Evolutionary conservation across 441 rosid genomes (phyloP), one percentile per base, ranked within the genome.

Genomic region (Erodium trifolium): DNA sequence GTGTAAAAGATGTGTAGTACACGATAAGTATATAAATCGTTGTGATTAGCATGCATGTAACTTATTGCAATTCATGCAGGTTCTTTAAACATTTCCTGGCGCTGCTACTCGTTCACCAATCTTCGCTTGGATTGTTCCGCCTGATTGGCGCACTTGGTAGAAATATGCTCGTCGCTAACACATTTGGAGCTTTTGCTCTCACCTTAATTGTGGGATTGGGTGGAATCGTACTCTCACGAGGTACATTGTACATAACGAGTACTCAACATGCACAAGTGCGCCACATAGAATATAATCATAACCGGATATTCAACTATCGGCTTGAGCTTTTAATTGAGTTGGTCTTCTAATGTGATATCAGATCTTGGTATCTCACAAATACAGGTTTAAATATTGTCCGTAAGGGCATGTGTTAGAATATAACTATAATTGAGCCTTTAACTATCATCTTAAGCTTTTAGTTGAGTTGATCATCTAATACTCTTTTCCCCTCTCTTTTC

Each of bases 121-220:
- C 84, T 91, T 83, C 92, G 60, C 83, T 89, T 43, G 90, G 67
- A 16, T 76, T 92, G 37, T 90, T 90, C 73, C 84, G 93, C 34
- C 43, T 75, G 53, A 66, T 90, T 31, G 97, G 85, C 45, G 84
- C 87, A 60, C 12, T 70, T 7, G 91, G 91, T 67, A 85, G 97
- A 78, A 82, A 86, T 71, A 72, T 87, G 77, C 80, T 86, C 3
- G 84, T 90, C 35, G 93, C 97, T 23, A 82, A 80, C 67, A 90
- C 91, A 5, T 83, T 85, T 65, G 98, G 91, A 2, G 55, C 92
- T 19, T 88, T 90, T 78, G 70, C 80, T 0, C 47, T 88, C 69
- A 82, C 87, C 0, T 0, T 72, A 11, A 66, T 86, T 63, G 71
- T 87, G 53, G 83, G 84, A 64, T 75, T 84, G 74, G 87, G 97